Evolutionary conservation across 495 filamentous ascomycete genomes (phyloP).

Genomic region (Coniosporium apollinis): DNA sequence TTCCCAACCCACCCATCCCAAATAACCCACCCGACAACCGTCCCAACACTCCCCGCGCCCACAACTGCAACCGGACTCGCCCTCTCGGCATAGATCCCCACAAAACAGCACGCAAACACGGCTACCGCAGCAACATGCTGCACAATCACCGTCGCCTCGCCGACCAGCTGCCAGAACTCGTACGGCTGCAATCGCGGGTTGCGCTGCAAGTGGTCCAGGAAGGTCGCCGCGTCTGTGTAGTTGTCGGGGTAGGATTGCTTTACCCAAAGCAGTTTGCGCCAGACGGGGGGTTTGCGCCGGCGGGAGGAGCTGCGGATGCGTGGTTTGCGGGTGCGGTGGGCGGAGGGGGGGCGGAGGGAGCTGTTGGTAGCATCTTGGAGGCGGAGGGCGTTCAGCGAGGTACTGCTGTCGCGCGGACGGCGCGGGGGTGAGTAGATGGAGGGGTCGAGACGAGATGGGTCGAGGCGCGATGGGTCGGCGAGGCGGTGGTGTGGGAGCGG

Average conservation of each 20-base stretch:
- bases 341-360: too few species aligned
- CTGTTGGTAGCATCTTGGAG: too few species aligned
- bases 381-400: too few species aligned
- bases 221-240: slow-evolving; percentile 91
- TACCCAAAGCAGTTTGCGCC: slow-evolving; percentile 96
- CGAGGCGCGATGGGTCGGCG: too few species aligned
- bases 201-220: slow-evolving; percentile 87
- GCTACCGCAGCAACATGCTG: slow-evolving; percentile 89
- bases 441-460: too few species aligned
- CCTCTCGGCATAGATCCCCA: slow-evolving; percentile 70
- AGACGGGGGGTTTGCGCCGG: too few species aligned
- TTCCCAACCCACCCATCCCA: slow-evolving; percentile 76
- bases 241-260: slow-evolving; percentile 97
- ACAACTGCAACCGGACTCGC: slow-evolving; percentile 78
- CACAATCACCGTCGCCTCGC: slow-evolving; percentile 89
- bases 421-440: too few species aligned
- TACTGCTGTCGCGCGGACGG: too few species aligned
- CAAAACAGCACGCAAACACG: slow-evolving; percentile 88
- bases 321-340: too few species aligned
- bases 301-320: too few species aligned
- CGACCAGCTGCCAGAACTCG: slow-evolving; percentile 93
- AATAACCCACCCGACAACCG: slow-evolving; percentile 72
- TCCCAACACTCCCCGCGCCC: slow-evolving; percentile 63
- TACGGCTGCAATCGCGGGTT: slow-evolving; percentile 91
- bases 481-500: too few species aligned